Conservation (phyloP, 2,329 filamentous ascomycete genomes). For the Chrysoporthe deuterocubensis region DNA sequence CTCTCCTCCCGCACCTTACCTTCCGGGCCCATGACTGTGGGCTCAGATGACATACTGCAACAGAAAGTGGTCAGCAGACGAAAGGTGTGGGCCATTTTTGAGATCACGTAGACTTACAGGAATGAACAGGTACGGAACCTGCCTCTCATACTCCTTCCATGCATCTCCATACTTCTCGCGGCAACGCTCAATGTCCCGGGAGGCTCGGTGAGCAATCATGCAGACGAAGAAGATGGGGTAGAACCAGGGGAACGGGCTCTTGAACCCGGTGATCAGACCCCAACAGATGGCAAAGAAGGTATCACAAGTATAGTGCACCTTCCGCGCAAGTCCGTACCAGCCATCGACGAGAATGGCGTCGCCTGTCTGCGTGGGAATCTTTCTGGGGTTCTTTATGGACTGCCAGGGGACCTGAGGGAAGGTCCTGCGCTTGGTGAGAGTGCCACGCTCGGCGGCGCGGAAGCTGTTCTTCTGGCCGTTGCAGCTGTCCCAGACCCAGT, state of each 20-base stretch:
- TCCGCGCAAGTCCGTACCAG: conserved; percentile 76
- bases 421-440: conserved; percentile 65
- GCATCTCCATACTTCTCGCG: conserved; percentile 78
- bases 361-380: conserved; percentile 69
- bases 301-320: conserved; percentile 82
- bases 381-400: conserved; percentile 71
- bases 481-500: conserved; percentile 83
- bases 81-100: background rate
- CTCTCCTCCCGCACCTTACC: background rate
- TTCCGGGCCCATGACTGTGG: background rate
- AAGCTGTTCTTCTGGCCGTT: conserved; percentile 88
- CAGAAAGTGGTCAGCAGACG: background rate
- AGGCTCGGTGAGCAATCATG: conserved; percentile 81
- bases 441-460: conserved; percentile 71
- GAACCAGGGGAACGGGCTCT: conserved; percentile 85
- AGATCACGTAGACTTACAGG: conserved; percentile 40
- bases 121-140: conserved; percentile 83
- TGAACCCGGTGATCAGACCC: conserved; percentile 82
- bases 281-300: conserved; percentile 76
- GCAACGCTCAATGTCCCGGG: conserved; percentile 76
- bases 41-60: conserved; percentile 48
- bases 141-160: conserved; percentile 79
- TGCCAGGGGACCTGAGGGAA: conserved; percentile 85
- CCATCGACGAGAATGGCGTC: conserved; percentile 75
- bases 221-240: conserved; percentile 79